Base-by-base conservation (phyloP, 495 filamentous ascomycete genomes). In the Jackrogersella multiformis region DNA sequence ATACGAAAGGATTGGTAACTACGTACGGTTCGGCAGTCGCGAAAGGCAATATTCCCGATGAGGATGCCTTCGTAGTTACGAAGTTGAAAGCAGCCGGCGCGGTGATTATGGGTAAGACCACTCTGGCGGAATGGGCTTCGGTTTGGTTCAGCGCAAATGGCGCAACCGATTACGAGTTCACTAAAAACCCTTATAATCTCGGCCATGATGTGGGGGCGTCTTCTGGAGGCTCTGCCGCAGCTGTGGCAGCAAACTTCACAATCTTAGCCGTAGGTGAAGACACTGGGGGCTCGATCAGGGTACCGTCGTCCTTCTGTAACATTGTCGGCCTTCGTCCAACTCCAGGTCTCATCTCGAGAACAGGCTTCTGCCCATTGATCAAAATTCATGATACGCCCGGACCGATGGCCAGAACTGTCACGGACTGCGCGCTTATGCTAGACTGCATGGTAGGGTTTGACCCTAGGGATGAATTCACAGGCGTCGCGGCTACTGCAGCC, bases 81-180 rank as follows among this genome's bases (percentile, higher is more conserved):
- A 83, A 80, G 38, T 74, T 86, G 21, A 75, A 83, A 54, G 76
- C 76, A 10, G 75, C 73, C 10, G 78, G 77, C 9, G 74, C 73
- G 7, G 73, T 86, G 34, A 77, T 86, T 30, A 70, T 86, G 13
- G 78, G 77, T n/a, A 74, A 79, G 48, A 68, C 73, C 0, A 61
- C 56, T 7, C 45, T 61, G n/a, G 56, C 64, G 28, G 64, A 67
- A 56, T 67, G 64, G 64, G 56, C 56, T 2, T 56, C 64, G 1
- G 56, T 61, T n/a, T 61, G 56, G 56, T 67, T 61, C 24, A 67
- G 64, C 10, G 21, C 21, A 18, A 66, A 61, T 5, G 34, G 74
- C 32, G 35, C 68, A 68, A 71, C 34, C 9, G 52, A 64, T 39
- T 68, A 68, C 20, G 44, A 64, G n/a, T 57, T 66, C 32, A 64